These are phyloP conservation scores for Silene uniflora DNA, from an alignment of 148 eudicot genomes.

Conservation along the genomic window DNA sequence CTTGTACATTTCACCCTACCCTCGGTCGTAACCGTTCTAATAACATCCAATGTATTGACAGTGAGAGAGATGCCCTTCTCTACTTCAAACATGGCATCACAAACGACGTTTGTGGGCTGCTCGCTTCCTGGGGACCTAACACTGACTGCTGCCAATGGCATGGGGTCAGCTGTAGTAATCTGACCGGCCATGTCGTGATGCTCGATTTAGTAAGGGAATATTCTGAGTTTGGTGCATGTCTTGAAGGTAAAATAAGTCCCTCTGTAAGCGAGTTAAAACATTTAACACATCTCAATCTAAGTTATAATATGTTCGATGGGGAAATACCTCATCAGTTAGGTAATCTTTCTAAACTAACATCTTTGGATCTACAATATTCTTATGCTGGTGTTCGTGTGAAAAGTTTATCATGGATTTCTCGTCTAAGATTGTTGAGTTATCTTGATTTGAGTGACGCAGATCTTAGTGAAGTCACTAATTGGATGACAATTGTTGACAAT, in stretches of 20 bases:
- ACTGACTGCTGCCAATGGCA: not conserved
- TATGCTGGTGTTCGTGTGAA: not conserved
- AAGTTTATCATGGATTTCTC: slow-evolving; percentile 4
- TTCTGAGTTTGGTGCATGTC: not conserved
- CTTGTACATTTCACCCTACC: too few relatives aligned
- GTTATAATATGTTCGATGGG: not conserved
- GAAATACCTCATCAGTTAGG: too few relatives aligned
- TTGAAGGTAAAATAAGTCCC: slow-evolving; percentile 1
- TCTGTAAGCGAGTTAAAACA: slow-evolving; percentile 4
- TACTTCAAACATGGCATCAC: too few relatives aligned
- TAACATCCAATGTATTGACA: too few relatives aligned
- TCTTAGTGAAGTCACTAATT: slow-evolving; percentile 9
- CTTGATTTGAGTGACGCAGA: not conserved
- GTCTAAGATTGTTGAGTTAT: not conserved
- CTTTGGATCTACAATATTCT: not conserved
- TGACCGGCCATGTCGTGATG: not conserved
- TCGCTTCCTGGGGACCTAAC: not conserved
- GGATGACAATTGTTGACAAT: not conserved
- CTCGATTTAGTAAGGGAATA: not conserved
- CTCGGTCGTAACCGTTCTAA: too few relatives aligned
- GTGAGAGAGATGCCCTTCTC: too few relatives aligned
- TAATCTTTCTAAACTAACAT: not conserved
- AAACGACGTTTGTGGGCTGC: not conserved
- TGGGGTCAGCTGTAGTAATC: not conserved
- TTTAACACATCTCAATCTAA: slow-evolving; percentile 1